Evolutionary conservation across 2,329 filamentous ascomycete genomes (phyloP).

Genomic region (Cyclaneusma minus): DNA sequence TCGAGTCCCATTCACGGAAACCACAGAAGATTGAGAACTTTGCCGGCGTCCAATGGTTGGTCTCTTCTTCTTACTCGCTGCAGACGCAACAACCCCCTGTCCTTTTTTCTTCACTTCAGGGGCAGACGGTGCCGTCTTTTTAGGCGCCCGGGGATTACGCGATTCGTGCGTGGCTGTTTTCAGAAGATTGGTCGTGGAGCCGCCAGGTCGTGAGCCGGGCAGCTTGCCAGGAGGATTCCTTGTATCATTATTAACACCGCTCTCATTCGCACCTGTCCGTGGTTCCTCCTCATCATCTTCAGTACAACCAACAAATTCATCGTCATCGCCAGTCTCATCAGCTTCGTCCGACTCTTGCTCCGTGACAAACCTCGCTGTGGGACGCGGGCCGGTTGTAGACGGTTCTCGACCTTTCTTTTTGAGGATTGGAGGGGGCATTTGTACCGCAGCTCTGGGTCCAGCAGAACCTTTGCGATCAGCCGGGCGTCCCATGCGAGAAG

Average conservation of each 20-base stretch:
- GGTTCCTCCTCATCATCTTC: slow-evolving; percentile 1
- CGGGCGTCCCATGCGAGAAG: not conserved
- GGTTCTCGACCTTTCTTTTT: slow-evolving; percentile 42
- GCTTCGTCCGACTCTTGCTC: slow-evolving; percentile 30
- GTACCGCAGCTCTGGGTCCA: slow-evolving; percentile 21
- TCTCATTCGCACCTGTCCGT: no score
- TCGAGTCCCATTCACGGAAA: slow-evolving; percentile 9
- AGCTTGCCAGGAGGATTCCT: no score
- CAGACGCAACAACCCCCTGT: slow-evolving; percentile 24
- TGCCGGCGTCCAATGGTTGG: slow-evolving; percentile 28
- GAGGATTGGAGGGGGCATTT: slow-evolving; percentile 35
- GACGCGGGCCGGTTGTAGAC: slow-evolving; percentile 34
- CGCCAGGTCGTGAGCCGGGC: no score
- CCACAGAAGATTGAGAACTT: slow-evolving; percentile 26
- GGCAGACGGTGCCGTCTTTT: no score
- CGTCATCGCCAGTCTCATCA: slow-evolving; percentile 8
- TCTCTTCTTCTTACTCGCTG: slow-evolving; percentile 26
- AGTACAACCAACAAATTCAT: not conserved
- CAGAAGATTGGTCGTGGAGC: no score
- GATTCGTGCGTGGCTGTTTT: slow-evolving; percentile 6
- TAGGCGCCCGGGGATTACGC: slow-evolving; percentile 6
- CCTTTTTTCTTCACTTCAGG: slow-evolving; percentile 22
- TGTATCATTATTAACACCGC: no score
- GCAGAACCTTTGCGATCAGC: no score
- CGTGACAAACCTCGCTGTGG: slow-evolving; percentile 45